Evolutionary conservation across 169 alveolate species (phyloP).

Genomic region (Plasmodium cynomolgi): DNA sequence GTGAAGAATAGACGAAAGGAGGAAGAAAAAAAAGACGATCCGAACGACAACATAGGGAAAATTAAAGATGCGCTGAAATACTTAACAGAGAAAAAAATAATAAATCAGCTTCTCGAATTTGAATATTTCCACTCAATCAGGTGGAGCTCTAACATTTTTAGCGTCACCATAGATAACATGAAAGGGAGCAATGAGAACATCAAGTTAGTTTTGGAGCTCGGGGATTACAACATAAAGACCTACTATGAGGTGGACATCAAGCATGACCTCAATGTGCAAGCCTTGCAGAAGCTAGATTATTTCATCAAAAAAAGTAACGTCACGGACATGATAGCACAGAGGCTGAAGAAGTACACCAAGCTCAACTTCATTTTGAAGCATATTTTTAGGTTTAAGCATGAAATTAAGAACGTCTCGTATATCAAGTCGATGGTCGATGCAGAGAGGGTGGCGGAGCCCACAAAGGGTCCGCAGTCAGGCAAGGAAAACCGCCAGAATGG

Average conservation of each 20-base stretch:
- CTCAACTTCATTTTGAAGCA: conserved; percentile 10
- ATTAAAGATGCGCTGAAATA: conserved; percentile 41
- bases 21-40: not conserved
- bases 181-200: conserved; percentile 49
- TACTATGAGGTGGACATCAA: conserved; percentile 44
- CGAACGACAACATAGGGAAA: conserved; percentile 7
- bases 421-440: not conserved
- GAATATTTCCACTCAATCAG: conserved; percentile 69
- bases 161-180: conserved; percentile 62
- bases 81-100: conserved; percentile 39
- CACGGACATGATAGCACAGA: conserved; percentile 9
- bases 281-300: conserved; percentile 46
- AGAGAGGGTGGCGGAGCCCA: not conserved
- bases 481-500: not conserved
- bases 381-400: not conserved
- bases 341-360: conserved; percentile 20
- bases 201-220: conserved; percentile 38
- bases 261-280: not conserved
- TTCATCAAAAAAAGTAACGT: conserved; percentile 55
- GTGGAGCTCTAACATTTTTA: conserved; percentile 53
- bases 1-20: not conserved
- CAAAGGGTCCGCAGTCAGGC: not conserved
- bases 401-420: conserved; percentile 46
- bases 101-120: conserved; percentile 62
- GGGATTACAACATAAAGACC: conserved; percentile 33